Conservation (phyloP, 192 early-diverging fungal species). For the Backusella psychrophila region DNA sequence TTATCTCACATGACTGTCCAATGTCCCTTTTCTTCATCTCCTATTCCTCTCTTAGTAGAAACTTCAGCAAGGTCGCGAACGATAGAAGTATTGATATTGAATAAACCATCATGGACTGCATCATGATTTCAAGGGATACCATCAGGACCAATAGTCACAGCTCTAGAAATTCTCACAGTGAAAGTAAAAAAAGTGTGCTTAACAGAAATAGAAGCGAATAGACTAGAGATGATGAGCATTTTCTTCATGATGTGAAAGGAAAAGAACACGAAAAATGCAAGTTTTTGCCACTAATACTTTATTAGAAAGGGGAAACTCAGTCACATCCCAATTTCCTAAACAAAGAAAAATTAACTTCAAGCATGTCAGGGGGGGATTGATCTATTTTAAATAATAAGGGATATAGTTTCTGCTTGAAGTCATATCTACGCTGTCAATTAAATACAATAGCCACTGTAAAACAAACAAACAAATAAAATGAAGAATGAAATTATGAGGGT, state of each 20-base stretch:
- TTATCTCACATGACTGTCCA: no score
- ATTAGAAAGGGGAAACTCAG: background rate
- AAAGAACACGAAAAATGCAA: constrained; percentile 9
- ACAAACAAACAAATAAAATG: no score
- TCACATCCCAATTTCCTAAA: background rate
- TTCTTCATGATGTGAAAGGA: constrained; percentile 3
- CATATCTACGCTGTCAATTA: no score
- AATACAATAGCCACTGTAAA: no score
- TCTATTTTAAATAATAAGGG: no score
- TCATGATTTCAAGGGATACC: constrained; percentile 98
- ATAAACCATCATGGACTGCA: constrained; percentile 97
- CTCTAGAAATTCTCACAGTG: constrained; percentile 32
- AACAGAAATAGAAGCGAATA: constrained; percentile 19
- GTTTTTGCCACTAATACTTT: background rate
- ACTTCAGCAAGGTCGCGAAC: constrained; percentile 77
- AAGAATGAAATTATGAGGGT: no score
- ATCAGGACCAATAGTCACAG: constrained; percentile 73
- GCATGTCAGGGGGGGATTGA: background rate
- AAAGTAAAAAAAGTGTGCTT: constrained; percentile 28
- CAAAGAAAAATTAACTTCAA: background rate
- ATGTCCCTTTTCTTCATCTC: background rate
- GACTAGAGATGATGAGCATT: constrained; percentile 25
- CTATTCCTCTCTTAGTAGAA: constrained; percentile 65
- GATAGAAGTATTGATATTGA: constrained; percentile 96
- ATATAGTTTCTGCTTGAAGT: no score